Evolutionary conservation across 495 filamentous ascomycete genomes (phyloP).

Genomic region (Aspergillus nidulans): DNA sequence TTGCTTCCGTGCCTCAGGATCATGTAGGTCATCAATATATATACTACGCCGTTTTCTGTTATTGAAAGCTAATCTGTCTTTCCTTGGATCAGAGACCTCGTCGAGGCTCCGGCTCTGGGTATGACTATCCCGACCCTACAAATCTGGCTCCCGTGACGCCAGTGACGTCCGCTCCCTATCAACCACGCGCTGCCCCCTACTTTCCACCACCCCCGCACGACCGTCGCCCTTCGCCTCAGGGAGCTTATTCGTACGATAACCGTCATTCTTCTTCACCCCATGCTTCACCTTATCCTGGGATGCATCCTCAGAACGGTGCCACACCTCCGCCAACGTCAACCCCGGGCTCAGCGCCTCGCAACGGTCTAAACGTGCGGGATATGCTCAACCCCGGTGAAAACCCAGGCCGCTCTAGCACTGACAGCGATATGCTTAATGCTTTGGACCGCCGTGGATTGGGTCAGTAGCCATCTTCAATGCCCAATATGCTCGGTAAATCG

Average conservation of each 20-base stretch:
- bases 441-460: constrained; percentile 43
- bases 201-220: constrained; percentile 42
- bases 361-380: constrained; percentile 50
- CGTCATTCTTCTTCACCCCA: constrained; percentile 50
- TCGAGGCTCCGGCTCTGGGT: constrained; percentile 45
- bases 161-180: constrained; percentile 46
- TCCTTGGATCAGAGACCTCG: constrained; percentile 37
- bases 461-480: constrained; percentile 11
- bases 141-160: constrained; percentile 52
- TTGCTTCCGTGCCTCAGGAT: constrained; percentile 39
- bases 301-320: constrained; percentile 33
- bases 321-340: constrained; percentile 41
- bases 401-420: constrained; percentile 47
- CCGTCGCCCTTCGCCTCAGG: constrained; percentile 49
- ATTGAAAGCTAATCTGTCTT: constrained; percentile 11
- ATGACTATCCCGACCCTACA: constrained; percentile 52
- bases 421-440: constrained; percentile 55
- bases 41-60: no score
- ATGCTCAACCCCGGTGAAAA: constrained; percentile 46
- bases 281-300: constrained; percentile 44
- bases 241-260: constrained; percentile 43
- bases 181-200: constrained; percentile 43
- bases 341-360: constrained; percentile 35
- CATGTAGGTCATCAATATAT: constrained; percentile 44
- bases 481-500: background rate